A percentile compares a stretch with the other conserved stretches of the same genome.
These are phyloP conservation scores for Sporothrix luriei DNA, from an alignment of 2,329 filamentous ascomycete species.

Conservation along the genomic window DNA sequence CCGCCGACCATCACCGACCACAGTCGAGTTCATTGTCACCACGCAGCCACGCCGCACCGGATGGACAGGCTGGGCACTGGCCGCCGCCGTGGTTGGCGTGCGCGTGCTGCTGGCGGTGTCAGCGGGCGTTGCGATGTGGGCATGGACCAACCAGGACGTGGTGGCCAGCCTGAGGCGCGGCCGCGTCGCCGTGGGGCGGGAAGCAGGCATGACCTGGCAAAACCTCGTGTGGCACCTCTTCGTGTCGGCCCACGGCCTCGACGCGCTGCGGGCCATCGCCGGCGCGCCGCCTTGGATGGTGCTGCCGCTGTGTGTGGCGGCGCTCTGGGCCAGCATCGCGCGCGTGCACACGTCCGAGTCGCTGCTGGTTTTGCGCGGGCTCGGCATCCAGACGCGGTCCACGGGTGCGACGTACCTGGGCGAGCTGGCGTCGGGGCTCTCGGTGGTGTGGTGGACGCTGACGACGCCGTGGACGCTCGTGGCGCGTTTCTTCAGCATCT, in stretches of 20 bases:
- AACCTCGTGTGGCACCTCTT: slow-evolving; percentile 19
- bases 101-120: slow-evolving; percentile 49
- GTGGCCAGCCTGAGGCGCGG: slow-evolving; percentile 8
- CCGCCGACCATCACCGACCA: slow-evolving; percentile 77
- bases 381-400: slow-evolving; percentile 86
- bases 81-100: slow-evolving; percentile 49
- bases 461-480: slow-evolving; percentile 34
- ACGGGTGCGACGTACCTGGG: slow-evolving; percentile 67
- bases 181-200: slow-evolving; percentile 19
- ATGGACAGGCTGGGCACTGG: slow-evolving; percentile 44
- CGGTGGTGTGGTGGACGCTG: slow-evolving; percentile 43
- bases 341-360: slow-evolving; percentile 70
- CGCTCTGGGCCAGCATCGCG: slow-evolving; percentile 51
- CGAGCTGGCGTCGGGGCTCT: slow-evolving; percentile 33
- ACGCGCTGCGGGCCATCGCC: slow-evolving; percentile 25
- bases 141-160: slow-evolving; percentile 42
- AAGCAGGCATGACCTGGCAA: slow-evolving; percentile 18
- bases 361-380: slow-evolving; percentile 80
- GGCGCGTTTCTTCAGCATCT: slow-evolving; percentile 31
- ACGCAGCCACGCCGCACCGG: slow-evolving; percentile 60
- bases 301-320: slow-evolving; percentile 43
- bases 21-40: slow-evolving; percentile 89
- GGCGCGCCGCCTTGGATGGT: slow-evolving; percentile 46
- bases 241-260: slow-evolving; percentile 22
- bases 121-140: slow-evolving; percentile 55